Evolutionary conservation across 768 basidiomycete genomes (phyloP).

Genomic region (Trametopsis cervina): DNA sequence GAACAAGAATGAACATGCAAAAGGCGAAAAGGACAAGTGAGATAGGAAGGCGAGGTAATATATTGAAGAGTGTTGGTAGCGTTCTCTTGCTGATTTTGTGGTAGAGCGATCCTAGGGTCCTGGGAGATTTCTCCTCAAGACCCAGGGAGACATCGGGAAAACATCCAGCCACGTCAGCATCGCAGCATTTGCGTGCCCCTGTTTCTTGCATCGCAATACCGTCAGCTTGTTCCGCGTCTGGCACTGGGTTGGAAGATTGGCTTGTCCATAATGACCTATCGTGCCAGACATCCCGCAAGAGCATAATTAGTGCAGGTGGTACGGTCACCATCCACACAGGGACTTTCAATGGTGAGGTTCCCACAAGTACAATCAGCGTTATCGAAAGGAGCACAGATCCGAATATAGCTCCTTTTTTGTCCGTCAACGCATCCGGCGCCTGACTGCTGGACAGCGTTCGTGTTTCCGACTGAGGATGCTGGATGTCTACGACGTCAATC

Average conservation of each 20-base stretch:
- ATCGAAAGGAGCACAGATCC: constrained; percentile 59
- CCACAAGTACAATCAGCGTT: constrained; percentile 69
- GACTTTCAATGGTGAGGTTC: constrained; percentile 66
- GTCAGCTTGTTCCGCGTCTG: neutral
- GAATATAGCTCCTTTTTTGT: constrained; percentile 68
- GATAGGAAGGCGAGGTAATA: constrained; percentile 62
- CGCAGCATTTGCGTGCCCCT: neutral
- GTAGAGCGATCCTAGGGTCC: neutral
- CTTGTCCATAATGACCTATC: constrained; percentile 17
- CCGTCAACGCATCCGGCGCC: constrained; percentile 58
- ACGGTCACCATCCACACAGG: constrained; percentile 83
- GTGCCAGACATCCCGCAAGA: constrained; percentile 54
- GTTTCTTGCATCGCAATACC: neutral
- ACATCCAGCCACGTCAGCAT: neutral
- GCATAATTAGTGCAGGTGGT: constrained; percentile 71
- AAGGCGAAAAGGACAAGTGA: constrained; percentile 87
- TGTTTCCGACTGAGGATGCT: neutral
- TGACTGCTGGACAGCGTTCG: constrained; percentile 21
- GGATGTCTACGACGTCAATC: neutral
- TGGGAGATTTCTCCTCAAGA: neutral
- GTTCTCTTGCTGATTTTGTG: neutral
- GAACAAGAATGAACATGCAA: constrained; percentile 90
- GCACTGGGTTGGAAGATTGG: neutral
- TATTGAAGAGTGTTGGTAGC: neutral
- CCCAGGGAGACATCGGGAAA: neutral